Base-by-base conservation (phyloP, 2,329 filamentous ascomycete genomes). In the Colletotrichum euphorbiae region DNA sequence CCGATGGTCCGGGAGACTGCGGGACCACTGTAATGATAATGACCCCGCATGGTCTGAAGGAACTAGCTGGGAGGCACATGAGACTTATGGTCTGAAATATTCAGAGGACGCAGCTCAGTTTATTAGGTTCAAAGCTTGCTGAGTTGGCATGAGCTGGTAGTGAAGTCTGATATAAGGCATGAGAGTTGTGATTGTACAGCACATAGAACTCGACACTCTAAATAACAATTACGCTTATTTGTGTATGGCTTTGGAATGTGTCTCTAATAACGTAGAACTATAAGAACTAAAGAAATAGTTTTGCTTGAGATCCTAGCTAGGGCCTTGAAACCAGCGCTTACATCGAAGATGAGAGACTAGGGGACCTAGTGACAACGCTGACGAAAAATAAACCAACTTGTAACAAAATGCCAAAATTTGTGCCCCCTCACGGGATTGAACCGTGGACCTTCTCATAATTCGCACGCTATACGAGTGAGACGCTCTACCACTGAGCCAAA, bases 1-100 rank as follows among this genome's bases (percentile, higher is more conserved):
- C 24, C 50, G 24, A 4, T 63, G 36, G 45, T 57, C 59, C 15
- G 24, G 33, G 12, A 11, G 21, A 6, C 62, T 57, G 5, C 76
- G 74, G 45, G 74, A 75, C 24, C 80, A 78, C 73, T 80, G 80
- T 64, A 72, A 75, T 43, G 62, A 67, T 2, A 75, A 75, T n/a
- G 80, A 82, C 59, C 77, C 80, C 2, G 76, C 80, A 57, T 82
- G 80, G 70, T 79, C 79, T 12, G 72, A 73, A 8, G 78, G 77
- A 4, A 70, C 76, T 31, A 72, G 72, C 7, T 74, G 76, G 6
- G 74, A 74, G 9, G 73, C 73, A 5, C 79, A 80, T 57, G 71
- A 76, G 13, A 78, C 77, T 67, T 80, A 80, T 60, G 62, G 54
- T 8, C 4, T 42, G 19, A 50, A 57, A 21, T 57, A 63, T 54